Evolutionary conservation across 2,329 filamentous ascomycete genomes (phyloP), one percentile per base, ranked within the genome.

Genomic region (Thelonectria blattea): DNA sequence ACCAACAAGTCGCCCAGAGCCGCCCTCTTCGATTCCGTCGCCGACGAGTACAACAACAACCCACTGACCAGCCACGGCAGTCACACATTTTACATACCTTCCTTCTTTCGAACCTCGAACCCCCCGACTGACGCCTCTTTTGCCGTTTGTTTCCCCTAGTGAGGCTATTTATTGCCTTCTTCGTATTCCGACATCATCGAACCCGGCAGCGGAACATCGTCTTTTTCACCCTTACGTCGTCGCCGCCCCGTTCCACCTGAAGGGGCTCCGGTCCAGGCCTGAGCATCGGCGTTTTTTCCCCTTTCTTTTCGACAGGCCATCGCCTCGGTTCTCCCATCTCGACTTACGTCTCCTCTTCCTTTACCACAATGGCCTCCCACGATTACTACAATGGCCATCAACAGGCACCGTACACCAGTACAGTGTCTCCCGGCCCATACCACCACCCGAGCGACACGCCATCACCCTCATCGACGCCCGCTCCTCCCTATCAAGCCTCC

Each of bases 381-480:
- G 85, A 90, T 69, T 91, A 91, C 77, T 91, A 91, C 67, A 66
- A 76, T 60, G 71, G 82, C 69, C 72, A 82, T 67, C 73, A 76
- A 61, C 74, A 68, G 68, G 70, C 71, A 63, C 71, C 74, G 63
- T 70, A 74, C 69, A 71, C 71, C 71, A 70, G 69, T 68, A 67
- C 75, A 65, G 64, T 73, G 64, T 71, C 77, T 71, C 66, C 78
- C 62, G 71, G 78, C 60, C 76, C 81, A 59, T 79, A 82, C 69
- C 75, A 77, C 58, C 73, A 72, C 58, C 65, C 70, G 10, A 64
- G 70, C 20, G 66, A 82, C 65, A 73, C 79, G 17, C 81, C 82
- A 10, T 81, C 82, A 45, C 66, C 72, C 22, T 67, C 66, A 14
- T 70, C 75, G 45, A 77, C 76, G 22, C 75, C 76, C n/a, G 76